phyloP scores from a whole-genome alignment of 495 filamentous ascomycete genomes.

The Xylaria palmicola region DNA sequence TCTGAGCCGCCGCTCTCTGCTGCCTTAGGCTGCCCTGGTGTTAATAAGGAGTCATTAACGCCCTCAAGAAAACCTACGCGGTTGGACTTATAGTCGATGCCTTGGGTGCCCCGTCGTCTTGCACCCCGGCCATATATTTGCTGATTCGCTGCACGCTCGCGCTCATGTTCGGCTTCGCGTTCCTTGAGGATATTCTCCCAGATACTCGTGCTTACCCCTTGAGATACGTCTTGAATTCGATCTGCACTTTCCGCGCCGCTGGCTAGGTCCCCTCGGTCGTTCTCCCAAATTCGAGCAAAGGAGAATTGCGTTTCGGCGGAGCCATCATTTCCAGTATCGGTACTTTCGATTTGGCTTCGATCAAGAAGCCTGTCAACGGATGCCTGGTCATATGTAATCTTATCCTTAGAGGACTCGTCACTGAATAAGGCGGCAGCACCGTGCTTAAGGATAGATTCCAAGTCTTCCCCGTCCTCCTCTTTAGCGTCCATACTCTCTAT shows the following conservation, averaged over 20 bases:
- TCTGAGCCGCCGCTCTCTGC: constrained; percentile 26
- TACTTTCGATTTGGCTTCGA: constrained; percentile 76
- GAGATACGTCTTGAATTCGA: constrained; percentile 59
- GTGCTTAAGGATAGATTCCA: constrained; percentile 86
- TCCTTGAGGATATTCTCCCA: constrained; percentile 88
- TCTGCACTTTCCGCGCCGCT: constrained; percentile 47
- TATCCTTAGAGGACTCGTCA: constrained; percentile 58
- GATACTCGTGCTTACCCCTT: constrained; percentile 57
- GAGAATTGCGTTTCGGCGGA: constrained; percentile 77
- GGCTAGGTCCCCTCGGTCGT: constrained; percentile 56
- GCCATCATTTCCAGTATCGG: constrained; percentile 53
- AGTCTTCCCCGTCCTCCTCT: constrained; percentile 68
- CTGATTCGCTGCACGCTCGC: constrained; percentile 60
- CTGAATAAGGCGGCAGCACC: constrained; percentile 85
- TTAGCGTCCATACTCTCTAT: constrained; percentile 86
- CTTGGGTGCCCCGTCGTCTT: constrained; percentile 48
- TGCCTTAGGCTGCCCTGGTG: constrained; percentile 17
- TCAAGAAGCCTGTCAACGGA: constrained; percentile 88
- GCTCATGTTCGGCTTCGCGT: constrained; percentile 71
- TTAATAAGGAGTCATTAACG: constrained; percentile 27
- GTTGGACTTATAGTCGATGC: constrained; percentile 29
- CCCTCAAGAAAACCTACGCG: constrained; percentile 36
- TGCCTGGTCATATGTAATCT: constrained; percentile 72
- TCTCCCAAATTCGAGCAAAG: constrained; percentile 90
- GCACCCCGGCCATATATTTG: constrained; percentile 83